Evolutionary conservation across 495 filamentous ascomycete species (phyloP).

Genomic region (Trichocladium antarcticum): DNA sequence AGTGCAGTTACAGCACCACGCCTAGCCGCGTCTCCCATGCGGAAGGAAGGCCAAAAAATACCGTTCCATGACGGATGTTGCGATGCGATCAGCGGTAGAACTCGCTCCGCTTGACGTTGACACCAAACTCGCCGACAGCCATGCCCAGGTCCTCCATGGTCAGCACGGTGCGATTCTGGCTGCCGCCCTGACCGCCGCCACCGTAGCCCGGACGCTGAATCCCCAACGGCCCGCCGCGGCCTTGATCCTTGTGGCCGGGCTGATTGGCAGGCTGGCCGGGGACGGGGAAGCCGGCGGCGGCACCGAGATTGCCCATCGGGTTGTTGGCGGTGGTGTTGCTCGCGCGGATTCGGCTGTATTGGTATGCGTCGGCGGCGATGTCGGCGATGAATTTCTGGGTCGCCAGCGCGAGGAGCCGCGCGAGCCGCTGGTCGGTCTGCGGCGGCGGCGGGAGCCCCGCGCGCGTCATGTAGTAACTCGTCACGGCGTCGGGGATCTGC

Average conservation of each 20-base stretch:
- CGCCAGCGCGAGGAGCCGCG: constrained; percentile 85
- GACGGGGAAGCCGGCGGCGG: constrained; percentile 58
- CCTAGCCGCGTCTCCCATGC: too few species aligned
- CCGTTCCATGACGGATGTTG: neutral
- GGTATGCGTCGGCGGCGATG: constrained; percentile 93
- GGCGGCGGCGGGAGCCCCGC: constrained; percentile 85
- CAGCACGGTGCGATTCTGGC: constrained; percentile 83
- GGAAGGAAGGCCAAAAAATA: neutral
- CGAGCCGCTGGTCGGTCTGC: constrained; percentile 73
- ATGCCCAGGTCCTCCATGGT: constrained; percentile 99
- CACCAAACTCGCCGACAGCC: constrained; percentile 93
- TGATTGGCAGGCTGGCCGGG: constrained; percentile 46
- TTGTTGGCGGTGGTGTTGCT: constrained; percentile 80
- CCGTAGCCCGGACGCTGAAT: constrained; percentile 87
- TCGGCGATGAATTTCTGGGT: constrained; percentile 98
- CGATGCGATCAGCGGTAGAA: constrained; percentile 65
- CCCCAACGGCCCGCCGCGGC: constrained; percentile 57
- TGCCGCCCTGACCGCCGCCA: constrained; percentile 81
- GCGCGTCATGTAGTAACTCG: constrained; percentile 92
- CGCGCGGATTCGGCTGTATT: constrained; percentile 87
- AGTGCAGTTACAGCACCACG: too few species aligned
- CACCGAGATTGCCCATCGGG: constrained; percentile 75
- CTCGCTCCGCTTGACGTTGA: constrained; percentile 92
- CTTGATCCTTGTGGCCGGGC: constrained; percentile 47
- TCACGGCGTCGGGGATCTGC: constrained; percentile 95